A percentile compares a stretch with the other conserved stretches of the same genome.
Conservation (phyloP, 2,329 filamentous ascomycete genomes). For the Ophiostoma populinum region DNA sequence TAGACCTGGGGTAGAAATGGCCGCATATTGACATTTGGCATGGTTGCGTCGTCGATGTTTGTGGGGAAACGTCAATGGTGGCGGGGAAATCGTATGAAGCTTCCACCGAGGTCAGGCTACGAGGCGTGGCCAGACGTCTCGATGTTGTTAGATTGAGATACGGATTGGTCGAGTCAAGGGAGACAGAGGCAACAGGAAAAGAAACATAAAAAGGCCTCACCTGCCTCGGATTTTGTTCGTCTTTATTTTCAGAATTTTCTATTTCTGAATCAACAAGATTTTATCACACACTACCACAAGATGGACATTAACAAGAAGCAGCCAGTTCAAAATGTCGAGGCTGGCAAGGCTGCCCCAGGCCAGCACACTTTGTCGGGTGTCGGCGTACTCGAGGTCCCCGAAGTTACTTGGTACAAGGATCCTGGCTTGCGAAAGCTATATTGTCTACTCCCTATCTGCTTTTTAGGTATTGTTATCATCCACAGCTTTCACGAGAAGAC, state of each 20-base stretch:
- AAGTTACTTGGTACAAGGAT: constrained; percentile 1
- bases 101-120: too few relatives aligned
- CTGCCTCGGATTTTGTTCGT: neutral
- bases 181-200: neutral
- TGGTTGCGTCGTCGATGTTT: too few relatives aligned
- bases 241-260: neutral
- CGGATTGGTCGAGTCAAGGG: too few relatives aligned
- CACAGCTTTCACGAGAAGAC: too few relatives aligned
- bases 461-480: neutral
- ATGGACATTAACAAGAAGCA: neutral
- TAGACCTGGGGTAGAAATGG: neutral
- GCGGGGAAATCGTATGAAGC: too few relatives aligned
- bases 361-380: too few relatives aligned
- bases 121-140: too few relatives aligned
- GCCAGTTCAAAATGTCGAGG: neutral
- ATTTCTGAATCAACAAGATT: neutral
- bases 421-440: neutral
- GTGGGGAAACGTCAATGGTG: too few relatives aligned
- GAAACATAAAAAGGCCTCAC: neutral
- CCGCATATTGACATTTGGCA: neutral
- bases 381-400: neutral
- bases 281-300: neutral
- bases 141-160: too few relatives aligned
- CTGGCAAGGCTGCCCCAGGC: neutral
- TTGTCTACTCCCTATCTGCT: neutral